Conservation (phyloP, 2,329 filamentous ascomycete species). For the Knoxdaviesia capensis region DNA sequence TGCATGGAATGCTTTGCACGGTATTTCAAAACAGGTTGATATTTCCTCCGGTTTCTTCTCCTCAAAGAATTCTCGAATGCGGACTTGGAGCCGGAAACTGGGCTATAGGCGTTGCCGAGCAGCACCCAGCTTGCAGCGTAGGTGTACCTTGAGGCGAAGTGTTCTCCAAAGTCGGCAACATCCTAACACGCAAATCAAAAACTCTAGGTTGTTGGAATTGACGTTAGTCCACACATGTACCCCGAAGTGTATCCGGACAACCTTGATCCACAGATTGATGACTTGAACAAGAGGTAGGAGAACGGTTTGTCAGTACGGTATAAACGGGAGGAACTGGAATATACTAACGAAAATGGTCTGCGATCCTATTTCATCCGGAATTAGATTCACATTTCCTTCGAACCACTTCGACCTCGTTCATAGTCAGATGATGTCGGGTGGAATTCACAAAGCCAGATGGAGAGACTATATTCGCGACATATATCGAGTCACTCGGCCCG, state of each 20-base stretch:
- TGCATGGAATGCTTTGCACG: constrained; percentile 40
- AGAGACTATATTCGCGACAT: too few species aligned
- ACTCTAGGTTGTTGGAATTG: constrained; percentile 47
- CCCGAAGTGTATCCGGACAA: constrained; percentile 45
- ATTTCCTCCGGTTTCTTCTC: constrained; percentile 43
- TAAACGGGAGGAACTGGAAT: too few species aligned
- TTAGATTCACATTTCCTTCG: too few species aligned
- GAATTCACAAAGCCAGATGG: too few species aligned
- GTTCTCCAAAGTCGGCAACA: not conserved
- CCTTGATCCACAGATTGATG: constrained; percentile 51
- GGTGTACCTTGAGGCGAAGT: constrained; percentile 6
- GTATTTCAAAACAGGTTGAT: constrained; percentile 48
- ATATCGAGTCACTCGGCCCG: too few species aligned
- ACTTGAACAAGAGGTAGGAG: constrained; percentile 42
- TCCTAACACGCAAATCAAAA: not conserved
- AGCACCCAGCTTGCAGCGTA: constrained; percentile 45
- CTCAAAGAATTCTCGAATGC: constrained; percentile 46
- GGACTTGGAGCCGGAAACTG: constrained; percentile 53
- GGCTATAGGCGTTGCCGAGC: constrained; percentile 47
- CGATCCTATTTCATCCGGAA: too few species aligned
- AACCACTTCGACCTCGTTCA: too few species aligned
- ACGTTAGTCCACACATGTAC: constrained; percentile 50
- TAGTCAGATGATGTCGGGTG: too few species aligned
- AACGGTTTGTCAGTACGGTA: too few species aligned
- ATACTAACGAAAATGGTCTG: too few species aligned